A percentile compares a stretch with the other conserved stretches of the same genome.
phyloP scores from a whole-genome alignment of 1,284 basidiomycete species.

The Papiliotrema laurentii region DNA sequence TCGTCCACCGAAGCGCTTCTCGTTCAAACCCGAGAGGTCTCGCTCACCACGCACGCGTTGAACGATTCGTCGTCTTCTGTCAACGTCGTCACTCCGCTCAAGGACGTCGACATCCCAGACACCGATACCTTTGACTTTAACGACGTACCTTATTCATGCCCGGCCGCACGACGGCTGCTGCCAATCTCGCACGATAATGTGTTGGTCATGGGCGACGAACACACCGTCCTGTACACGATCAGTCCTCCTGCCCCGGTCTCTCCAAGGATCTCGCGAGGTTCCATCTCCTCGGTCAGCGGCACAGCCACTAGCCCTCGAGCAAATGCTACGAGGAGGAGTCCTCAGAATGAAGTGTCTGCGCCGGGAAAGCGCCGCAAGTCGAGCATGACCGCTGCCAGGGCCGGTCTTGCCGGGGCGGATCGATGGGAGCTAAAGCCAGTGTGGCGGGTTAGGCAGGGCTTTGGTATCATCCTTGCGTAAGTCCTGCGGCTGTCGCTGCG shows the following conservation, averaged over 20 bases:
- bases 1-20: constrained; percentile 50
- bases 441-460: constrained; percentile 45
- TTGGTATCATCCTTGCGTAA: constrained; percentile 42
- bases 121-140: constrained; percentile 29
- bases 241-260: constrained; percentile 9
- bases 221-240: constrained; percentile 32
- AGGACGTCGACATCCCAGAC: constrained; percentile 8
- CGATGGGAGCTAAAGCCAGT: constrained; percentile 30
- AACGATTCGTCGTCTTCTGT: constrained; percentile 38
- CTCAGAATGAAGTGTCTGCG: constrained; percentile 33
- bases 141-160: constrained; percentile 44
- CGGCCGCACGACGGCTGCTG: constrained; percentile 34
- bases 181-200: constrained; percentile 14
- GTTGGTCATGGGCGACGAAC: constrained; percentile 45
- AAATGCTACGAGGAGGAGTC: constrained; percentile 23
- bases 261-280: constrained; percentile 10
- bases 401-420: constrained; percentile 3
- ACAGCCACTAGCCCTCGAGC: constrained; percentile 25
- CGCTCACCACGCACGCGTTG: constrained; percentile 55
- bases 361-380: constrained; percentile 37
- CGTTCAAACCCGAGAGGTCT: constrained; percentile 60
- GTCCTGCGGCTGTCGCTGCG: constrained; percentile 6
- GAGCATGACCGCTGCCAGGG: constrained; percentile 23
- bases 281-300: constrained; percentile 13
- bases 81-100: constrained; percentile 57